Percentiles rank a stretch among this genome's conserved stretches.
Evolutionary conservation across 23 red algal species (phyloP).

Genomic region (Gracilaria caudata): DNA sequence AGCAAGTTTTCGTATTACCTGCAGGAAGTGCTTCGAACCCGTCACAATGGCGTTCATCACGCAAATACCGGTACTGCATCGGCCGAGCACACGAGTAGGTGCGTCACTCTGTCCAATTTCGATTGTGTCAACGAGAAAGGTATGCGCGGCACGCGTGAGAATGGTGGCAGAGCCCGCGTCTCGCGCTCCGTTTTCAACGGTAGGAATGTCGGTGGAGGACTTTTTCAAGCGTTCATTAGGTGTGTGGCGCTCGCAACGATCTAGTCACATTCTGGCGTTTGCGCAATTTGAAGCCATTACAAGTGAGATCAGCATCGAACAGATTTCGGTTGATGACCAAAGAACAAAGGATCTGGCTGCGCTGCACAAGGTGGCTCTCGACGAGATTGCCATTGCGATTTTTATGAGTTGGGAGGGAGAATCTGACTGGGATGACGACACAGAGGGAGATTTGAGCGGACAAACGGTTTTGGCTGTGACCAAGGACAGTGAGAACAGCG

Average conservation of each 20-base stretch:
- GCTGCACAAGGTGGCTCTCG: constrained; percentile 43
- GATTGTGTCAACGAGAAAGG: neutral
- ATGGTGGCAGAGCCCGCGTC: constrained; percentile 12
- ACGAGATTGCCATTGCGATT: constrained; percentile 46
- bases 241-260: constrained; percentile 73
- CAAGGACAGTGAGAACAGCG: constrained; percentile 35
- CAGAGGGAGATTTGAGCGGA: constrained; percentile 56
- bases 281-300: constrained; percentile 75
- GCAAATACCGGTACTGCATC: neutral
- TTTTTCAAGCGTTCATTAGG: constrained; percentile 76
- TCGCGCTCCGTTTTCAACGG: constrained; percentile 31
- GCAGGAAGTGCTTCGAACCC: neutral
- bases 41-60: neutral
- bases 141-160: neutral
- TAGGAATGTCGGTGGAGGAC: constrained; percentile 73
- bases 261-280: constrained; percentile 74
- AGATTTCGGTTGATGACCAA: constrained; percentile 29
- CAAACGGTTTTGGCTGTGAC: constrained; percentile 52
- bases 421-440: constrained; percentile 84
- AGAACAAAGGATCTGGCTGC: constrained; percentile 43
- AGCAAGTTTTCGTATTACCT: neutral
- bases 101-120: neutral
- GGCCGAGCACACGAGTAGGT: neutral
- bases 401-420: constrained; percentile 85
- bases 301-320: constrained; percentile 70